Conservation (phyloP, 108 stramenopile genomes). For the Schizochytrium sp. region DNA sequence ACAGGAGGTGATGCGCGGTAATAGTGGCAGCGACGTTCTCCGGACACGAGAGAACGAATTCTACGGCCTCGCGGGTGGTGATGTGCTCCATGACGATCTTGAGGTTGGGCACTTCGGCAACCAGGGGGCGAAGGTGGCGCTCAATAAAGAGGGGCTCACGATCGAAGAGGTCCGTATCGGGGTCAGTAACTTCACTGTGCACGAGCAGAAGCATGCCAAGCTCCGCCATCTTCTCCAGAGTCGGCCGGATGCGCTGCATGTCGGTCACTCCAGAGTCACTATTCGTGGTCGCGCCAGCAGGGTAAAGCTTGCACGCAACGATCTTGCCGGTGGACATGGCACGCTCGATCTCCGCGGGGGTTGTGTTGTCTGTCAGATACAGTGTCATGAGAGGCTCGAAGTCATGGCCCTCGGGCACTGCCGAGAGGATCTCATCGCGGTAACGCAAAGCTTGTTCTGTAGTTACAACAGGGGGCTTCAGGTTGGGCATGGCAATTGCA, state of each 20-base stretch:
- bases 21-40: slow-evolving; percentile 93
- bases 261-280: slow-evolving; percentile 93
- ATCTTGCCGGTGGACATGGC: slow-evolving; percentile 82
- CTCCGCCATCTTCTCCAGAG: slow-evolving; percentile 88
- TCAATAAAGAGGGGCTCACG: slow-evolving; percentile 94
- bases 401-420: slow-evolving; percentile 70
- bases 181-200: slow-evolving; percentile 95
- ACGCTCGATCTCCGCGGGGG: slow-evolving; percentile 91
- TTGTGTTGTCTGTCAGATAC: slow-evolving; percentile 94
- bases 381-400: slow-evolving; percentile 95
- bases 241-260: slow-evolving; percentile 84
- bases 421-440: slow-evolving; percentile 83
- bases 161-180: slow-evolving; percentile 94
- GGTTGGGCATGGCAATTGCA: slow-evolving; percentile 96
- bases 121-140: slow-evolving; percentile 88
- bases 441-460: slow-evolving; percentile 88
- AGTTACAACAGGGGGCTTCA: slow-evolving; percentile 94
- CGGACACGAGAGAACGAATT: slow-evolving; percentile 81
- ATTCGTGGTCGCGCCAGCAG: slow-evolving; percentile 99
- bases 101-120: slow-evolving; percentile 83
- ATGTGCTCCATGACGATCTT: slow-evolving; percentile 98
- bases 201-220: slow-evolving; percentile 93
- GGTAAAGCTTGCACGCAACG: slow-evolving; percentile 94
- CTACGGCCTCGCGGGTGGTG: slow-evolving; percentile 89
- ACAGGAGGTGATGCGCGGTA: slow-evolving; percentile 96